Base-by-base conservation (phyloP, 345 rosid species). In the Moricandia arvensis region DNA sequence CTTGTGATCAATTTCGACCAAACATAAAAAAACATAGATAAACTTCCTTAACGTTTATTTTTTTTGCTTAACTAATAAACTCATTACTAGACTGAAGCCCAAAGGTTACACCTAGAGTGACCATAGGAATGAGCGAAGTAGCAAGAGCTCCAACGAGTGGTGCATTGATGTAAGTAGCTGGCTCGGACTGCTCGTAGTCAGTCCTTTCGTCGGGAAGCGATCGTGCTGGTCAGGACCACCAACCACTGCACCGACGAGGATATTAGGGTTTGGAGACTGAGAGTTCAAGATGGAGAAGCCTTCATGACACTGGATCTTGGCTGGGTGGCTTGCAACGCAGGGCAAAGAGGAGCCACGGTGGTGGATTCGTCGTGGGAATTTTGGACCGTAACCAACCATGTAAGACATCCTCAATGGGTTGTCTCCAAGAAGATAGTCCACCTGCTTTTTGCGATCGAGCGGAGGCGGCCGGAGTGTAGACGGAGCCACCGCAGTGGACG, bases 291-390 rank as follows among this genome's bases (percentile, higher is more conserved):
- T 80, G 8, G 78, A 73, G 73, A 89, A 95, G 26, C 99, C 99
- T 17, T 88, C 63, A 38, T 83, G 81, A 73, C 99, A 95, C 24
- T 86, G 84, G 80, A 95, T 87, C 82, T 75, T 83, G 30, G 83
- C 71, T 9, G 98, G 96, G 67, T 96, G 99, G 9, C 75, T 59
- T 12, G 81, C 82, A 4, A 89, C 78, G 13, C 91, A 89, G 58
- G 99, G 99, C 54, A 88, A 66, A 0, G 99, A 96, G 13, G 98
- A 88, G 16, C 97, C 99, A 79, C 99, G 85, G 84, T 96, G 99
- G 84, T 96, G 99, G 59, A 96, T 79, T 76, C 94, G 82, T 63
- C 76, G 86, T 15, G 99, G 98, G 80, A 83, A 96, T 74, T 85
- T 79, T 0, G 80, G 82, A 58, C 99, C 98, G 72, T 90, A 96